phyloP scores from a whole-genome alignment of 768 basidiomycete genomes.

The Cytidiella melzeri region DNA sequence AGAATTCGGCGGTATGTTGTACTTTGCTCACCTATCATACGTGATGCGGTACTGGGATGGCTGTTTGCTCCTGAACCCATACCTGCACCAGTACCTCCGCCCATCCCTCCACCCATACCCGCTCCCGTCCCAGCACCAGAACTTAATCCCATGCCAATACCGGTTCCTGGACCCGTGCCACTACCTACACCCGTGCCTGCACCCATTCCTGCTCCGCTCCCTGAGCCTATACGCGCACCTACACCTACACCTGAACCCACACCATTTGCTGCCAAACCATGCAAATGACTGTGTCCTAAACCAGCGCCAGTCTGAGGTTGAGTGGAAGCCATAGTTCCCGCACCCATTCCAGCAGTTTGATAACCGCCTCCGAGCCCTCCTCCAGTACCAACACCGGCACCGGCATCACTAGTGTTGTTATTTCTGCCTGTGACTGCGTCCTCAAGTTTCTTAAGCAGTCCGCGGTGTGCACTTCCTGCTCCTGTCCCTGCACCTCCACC shows the following conservation, averaged over 20 bases:
- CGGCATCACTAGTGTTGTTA: too few relatives aligned
- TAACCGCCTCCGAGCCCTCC: not conserved
- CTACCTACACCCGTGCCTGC: too few relatives aligned
- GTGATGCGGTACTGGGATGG: slow-evolving; percentile 1
- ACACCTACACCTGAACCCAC: too few relatives aligned
- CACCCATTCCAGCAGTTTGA: not conserved
- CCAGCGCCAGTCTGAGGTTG: not conserved
- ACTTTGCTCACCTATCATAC: slow-evolving; percentile 3
- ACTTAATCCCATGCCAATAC: not conserved
- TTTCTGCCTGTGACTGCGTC: not conserved
- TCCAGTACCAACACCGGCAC: not conserved
- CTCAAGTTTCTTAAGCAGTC: not conserved
- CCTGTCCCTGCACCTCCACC: not conserved
- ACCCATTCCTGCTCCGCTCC: too few relatives aligned
- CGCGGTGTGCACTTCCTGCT: not conserved
- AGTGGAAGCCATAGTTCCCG: not conserved
- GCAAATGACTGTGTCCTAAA: not conserved
- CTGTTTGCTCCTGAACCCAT: not conserved
- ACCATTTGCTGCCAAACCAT: not conserved
- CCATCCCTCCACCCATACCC: not conserved
- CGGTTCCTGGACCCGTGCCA: too few relatives aligned
- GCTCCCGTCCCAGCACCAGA: not conserved
- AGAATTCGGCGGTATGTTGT: not conserved
- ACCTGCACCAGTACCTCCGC: not conserved
- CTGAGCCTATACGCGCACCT: too few relatives aligned